Conservation (phyloP, 2,329 filamentous ascomycete species). For the Teratosphaeria zuluensis region DNA sequence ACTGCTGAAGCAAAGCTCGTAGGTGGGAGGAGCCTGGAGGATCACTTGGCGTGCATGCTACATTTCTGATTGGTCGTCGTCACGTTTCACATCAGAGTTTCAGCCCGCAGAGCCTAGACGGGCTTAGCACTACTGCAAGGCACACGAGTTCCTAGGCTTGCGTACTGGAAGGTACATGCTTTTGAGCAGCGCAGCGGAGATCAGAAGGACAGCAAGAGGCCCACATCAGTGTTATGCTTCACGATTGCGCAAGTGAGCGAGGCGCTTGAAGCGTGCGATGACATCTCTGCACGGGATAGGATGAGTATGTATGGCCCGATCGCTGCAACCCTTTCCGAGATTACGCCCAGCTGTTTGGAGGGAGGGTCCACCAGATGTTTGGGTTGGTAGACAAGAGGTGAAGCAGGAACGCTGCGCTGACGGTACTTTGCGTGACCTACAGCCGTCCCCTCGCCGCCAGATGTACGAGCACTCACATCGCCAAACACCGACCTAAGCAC, state of each 20-base stretch:
- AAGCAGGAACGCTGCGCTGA: conserved; percentile 11
- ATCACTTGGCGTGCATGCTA: neutral
- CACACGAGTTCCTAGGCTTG: neutral
- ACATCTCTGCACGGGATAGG: conserved; percentile 1
- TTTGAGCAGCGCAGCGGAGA: neutral
- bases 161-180: neutral
- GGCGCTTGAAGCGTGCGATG: conserved; percentile 4
- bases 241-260: neutral
- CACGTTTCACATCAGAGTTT: neutral
- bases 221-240: conserved; percentile 1
- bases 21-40: neutral
- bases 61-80: neutral
- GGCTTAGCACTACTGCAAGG: neutral
- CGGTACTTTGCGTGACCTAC: conserved; percentile 14
- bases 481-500: conserved; percentile 12
- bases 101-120: neutral
- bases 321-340: conserved; percentile 2
- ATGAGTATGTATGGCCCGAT: conserved; percentile 5
- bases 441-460: conserved; percentile 19
- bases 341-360: conserved; percentile 3
- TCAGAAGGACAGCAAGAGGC: neutral
- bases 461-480: conserved; percentile 14
- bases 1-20: neutral
- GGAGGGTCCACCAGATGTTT: conserved; percentile 3
- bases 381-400: neutral